Evolutionary conservation across 1,139 yeast species (phyloP).

Genomic region (Meyerozyma smithsonii): DNA sequence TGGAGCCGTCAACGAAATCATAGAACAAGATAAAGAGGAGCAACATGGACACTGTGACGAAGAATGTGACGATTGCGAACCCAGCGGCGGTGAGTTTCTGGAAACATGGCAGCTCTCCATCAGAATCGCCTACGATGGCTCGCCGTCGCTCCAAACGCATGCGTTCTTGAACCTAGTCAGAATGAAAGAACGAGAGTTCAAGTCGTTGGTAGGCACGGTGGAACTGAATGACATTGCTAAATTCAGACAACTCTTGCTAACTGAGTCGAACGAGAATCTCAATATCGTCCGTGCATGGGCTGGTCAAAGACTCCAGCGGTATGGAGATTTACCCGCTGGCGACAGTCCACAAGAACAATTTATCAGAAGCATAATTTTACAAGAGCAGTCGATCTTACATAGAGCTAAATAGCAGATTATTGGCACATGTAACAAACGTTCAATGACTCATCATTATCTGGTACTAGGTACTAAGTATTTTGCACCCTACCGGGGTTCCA

Average conservation of each 20-base stretch:
- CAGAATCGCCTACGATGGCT: slow-evolving; percentile 28
- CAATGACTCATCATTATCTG: no score
- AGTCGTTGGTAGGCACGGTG: slow-evolving; percentile 12
- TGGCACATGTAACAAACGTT: no score
- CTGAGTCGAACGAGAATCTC: slow-evolving; percentile 7
- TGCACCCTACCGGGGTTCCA: no score
- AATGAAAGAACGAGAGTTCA: slow-evolving; percentile 15
- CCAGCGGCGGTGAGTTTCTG: slow-evolving; percentile 11
- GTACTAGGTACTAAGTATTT: no score
- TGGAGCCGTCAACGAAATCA: slow-evolving; percentile 35
- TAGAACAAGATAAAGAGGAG: slow-evolving; percentile 17
- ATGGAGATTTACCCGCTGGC: slow-evolving; percentile 4
- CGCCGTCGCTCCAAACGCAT: slow-evolving; percentile 33
- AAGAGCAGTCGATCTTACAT: neutral
- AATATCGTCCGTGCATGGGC: slow-evolving; percentile 15
- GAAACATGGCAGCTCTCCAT: slow-evolving; percentile 36
- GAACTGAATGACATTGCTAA: slow-evolving; percentile 4
- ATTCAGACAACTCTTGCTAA: slow-evolving; percentile 7
- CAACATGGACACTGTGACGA: slow-evolving; percentile 15
- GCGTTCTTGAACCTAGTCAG: slow-evolving; percentile 20
- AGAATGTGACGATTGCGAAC: slow-evolving; percentile 13
- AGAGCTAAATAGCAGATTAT: neutral
- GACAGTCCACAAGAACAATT: neutral
- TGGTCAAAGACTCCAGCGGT: slow-evolving; percentile 12
- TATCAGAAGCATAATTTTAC: neutral